Evolutionary conservation across 352 stramenopile genomes (phyloP).

Genomic region (Discostella stelligera): DNA sequence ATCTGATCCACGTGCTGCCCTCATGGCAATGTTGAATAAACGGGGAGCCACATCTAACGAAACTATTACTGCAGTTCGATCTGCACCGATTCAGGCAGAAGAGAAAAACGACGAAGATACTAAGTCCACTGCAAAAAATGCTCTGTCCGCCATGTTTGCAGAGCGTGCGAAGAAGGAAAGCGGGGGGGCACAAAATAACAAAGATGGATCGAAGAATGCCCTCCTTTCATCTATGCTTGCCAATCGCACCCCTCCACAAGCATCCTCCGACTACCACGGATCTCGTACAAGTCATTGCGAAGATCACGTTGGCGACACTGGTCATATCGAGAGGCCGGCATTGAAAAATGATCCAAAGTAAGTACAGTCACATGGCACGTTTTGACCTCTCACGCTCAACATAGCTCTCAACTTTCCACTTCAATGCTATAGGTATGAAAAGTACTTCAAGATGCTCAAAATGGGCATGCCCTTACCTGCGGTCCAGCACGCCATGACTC

Average conservation of each 20-base stretch:
- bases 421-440: conserved; percentile 29
- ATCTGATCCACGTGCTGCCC: conserved; percentile 24
- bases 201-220: not conserved
- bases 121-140: conserved; percentile 14
- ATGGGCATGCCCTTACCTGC: conserved; percentile 92
- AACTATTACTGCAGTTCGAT: not conserved
- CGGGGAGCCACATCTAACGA: conserved; percentile 18
- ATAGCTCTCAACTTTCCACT: not conserved
- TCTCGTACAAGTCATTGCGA: conserved; percentile 9
- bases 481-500: conserved; percentile 93
- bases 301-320: not conserved
- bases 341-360: conserved; percentile 83
- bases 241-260: conserved; percentile 19
- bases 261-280: not conserved
- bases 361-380: not conserved
- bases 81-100: not conserved
- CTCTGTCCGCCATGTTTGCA: conserved; percentile 22
- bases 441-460: conserved; percentile 95
- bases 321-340: conserved; percentile 28
- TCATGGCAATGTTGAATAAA: conserved; percentile 51
- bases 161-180: conserved; percentile 9
- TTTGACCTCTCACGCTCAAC: not conserved
- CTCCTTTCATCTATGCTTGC: conserved; percentile 12
- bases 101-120: not conserved
- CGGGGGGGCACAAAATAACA: not conserved